Evolutionary conservation across 495 filamentous ascomycete genomes (phyloP), one percentile per base, ranked within the genome.

Genomic region (Penicillium tannophilum): DNA sequence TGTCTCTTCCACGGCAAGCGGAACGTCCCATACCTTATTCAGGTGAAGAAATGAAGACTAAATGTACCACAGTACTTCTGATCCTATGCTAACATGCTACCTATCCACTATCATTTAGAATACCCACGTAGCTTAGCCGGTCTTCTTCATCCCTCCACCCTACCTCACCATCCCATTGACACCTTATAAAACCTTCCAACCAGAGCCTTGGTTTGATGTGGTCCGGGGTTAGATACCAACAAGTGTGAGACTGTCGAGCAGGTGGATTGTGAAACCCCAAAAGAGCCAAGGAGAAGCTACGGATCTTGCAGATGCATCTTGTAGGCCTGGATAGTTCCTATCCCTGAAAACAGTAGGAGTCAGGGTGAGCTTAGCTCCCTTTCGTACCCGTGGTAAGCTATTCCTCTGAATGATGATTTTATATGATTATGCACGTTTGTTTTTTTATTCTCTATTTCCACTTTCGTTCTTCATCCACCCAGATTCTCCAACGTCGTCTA

Each of bases 141-240:
- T 17, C 16, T 4, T 14, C 14, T 6, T n/a, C 16, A 41, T n/a
- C 16, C 14, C 16, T 41, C 14, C 36, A 4, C 33, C 33, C 36
- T 41, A 46, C 20, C 17, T 26, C 19, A 26, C 24, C 44, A 16
- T 4, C 26, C 42, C 17, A 23, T 54, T 42, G 23, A 14, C 39
- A 54, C 11, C 52, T 26, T 28, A 24, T 10, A 42, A 24, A 26
- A 23, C 33, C 19, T 1, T 53, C 9, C 10, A 26, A 47, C 19
- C 8, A 23, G 51, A 31, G 52, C 24, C 9, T 28, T 28, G 39
- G 31, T 53, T 59, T 64, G 56, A 61, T 14, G 49, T 55, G 62
- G 54, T 54, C 60, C 54, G 59, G 63, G 66, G 63, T 66, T 64
- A 60, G 54, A 63, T 55, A 39, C 54, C 47, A 54, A 58, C 55